Conservation (phyloP, 306 rosid genomes). For the Sindora glabra region DNA sequence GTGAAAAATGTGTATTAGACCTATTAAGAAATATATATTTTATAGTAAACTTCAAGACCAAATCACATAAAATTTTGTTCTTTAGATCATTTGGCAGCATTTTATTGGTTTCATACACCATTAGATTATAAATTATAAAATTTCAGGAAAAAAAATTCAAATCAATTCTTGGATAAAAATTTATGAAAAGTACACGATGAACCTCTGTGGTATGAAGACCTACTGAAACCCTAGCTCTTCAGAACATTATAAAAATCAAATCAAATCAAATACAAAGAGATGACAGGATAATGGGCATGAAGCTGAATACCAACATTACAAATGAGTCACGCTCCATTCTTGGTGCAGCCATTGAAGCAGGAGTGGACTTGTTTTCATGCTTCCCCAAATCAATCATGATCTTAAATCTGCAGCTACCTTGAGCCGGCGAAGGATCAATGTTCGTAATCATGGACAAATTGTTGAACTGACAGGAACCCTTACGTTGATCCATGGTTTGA, state of each 20-base stretch:
- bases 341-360: constrained; percentile 27
- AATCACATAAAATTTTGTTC: too few relatives aligned
- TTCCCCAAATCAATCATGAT: constrained; percentile 73
- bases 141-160: too few relatives aligned
- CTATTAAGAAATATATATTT: too few relatives aligned
- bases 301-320: constrained; percentile 29
- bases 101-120: too few relatives aligned
- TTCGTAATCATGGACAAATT: background rate
- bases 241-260: background rate
- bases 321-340: background rate
- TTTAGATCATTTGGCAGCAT: too few relatives aligned
- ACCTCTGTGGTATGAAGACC: background rate
- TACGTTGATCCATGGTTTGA: background rate
- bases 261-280: constrained; percentile 6
- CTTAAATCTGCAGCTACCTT: constrained; percentile 41
- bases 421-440: constrained; percentile 9
- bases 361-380: constrained; percentile 34
- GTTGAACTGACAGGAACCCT: background rate
- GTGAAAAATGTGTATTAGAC: too few relatives aligned
- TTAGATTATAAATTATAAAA: too few relatives aligned
- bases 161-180: too few relatives aligned
- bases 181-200: too few relatives aligned
- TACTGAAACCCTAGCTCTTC: background rate
- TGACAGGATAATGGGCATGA: constrained; percentile 8
- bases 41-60: too few relatives aligned